Conservation (phyloP, 2,329 filamentous ascomycete genomes). For the Tolypocladium tropicale region DNA sequence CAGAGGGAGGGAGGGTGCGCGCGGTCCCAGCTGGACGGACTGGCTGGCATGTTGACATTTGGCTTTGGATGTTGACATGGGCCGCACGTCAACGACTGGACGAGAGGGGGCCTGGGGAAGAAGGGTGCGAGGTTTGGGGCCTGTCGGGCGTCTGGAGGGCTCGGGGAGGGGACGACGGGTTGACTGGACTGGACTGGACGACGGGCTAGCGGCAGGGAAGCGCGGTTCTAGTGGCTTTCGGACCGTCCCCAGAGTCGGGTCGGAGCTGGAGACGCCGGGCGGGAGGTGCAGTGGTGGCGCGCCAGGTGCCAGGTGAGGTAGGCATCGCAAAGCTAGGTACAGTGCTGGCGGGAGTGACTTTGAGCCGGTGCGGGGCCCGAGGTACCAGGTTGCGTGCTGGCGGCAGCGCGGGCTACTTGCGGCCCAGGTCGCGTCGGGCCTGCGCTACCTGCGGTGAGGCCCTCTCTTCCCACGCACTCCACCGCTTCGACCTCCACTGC, state of each 20-base stretch:
- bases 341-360: not conserved
- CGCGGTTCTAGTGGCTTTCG: not conserved
- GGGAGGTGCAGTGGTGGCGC: not conserved
- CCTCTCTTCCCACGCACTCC: not conserved
- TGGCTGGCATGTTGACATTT: too few relatives aligned
- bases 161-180: too few relatives aligned
- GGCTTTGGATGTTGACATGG: too few relatives aligned
- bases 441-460: not conserved
- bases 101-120: too few relatives aligned
- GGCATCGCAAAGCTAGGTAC: too few relatives aligned
- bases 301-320: too few relatives aligned
- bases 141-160: too few relatives aligned
- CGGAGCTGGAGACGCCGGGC: not conserved
- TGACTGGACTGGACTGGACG: too few relatives aligned
- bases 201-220: not conserved
- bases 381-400: not conserved
- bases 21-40: too few relatives aligned
- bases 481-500: not conserved
- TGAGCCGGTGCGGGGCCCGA: not conserved
- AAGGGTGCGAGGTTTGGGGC: too few relatives aligned
- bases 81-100: too few relatives aligned
- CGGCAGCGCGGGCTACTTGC: not conserved
- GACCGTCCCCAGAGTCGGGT: not conserved
- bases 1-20: too few relatives aligned
- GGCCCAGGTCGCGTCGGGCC: not conserved